Conservation (phyloP, 805 yeast genomes). For the Candida ortonii region DNA sequence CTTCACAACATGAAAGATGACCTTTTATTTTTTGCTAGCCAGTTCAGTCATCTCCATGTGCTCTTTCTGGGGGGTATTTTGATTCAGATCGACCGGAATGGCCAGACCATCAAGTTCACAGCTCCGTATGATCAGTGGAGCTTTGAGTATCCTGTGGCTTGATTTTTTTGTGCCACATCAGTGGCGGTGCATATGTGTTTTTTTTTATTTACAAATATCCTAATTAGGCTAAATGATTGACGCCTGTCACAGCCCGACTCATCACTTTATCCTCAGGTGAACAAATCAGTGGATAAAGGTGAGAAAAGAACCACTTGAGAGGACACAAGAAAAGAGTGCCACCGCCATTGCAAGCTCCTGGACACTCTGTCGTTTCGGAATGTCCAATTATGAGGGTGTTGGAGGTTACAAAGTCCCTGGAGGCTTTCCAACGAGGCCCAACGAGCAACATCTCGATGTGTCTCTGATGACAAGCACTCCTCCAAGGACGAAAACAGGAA, state of each 20-base stretch:
- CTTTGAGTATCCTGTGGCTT: conserved; percentile 4
- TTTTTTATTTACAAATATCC: conserved; percentile 19
- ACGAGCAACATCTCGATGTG: background rate
- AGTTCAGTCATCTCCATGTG: conserved; percentile 10
- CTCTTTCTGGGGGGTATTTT: conserved; percentile 29
- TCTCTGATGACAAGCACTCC: conserved; percentile 15
- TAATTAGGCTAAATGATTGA: conserved; percentile 9
- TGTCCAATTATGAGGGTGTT: conserved; percentile 1
- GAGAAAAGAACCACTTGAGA: conserved; percentile 1
- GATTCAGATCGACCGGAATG: conserved; percentile 8
- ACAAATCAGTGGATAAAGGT: background rate
- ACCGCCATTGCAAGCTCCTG: background rate
- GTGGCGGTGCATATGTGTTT: too few relatives aligned
- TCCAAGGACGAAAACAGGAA: conserved; percentile 7
- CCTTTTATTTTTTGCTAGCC: conserved; percentile 15
- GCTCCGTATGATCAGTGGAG: conserved; percentile 25
- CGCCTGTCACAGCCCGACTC: conserved; percentile 3
- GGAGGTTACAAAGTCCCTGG: conserved; percentile 21
- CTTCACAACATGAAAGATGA: conserved; percentile 25
- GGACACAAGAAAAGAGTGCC: too few relatives aligned
- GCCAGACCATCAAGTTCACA: conserved; percentile 1
- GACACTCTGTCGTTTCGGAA: conserved; percentile 1
- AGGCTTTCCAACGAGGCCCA: conserved; percentile 16
- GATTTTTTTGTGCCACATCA: background rate
- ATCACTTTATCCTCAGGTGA: background rate